These are phyloP conservation scores for Ceratocystiopsis sp. DNA, from an alignment of 2,329 filamentous ascomycete species.

Conservation along the genomic window DNA sequence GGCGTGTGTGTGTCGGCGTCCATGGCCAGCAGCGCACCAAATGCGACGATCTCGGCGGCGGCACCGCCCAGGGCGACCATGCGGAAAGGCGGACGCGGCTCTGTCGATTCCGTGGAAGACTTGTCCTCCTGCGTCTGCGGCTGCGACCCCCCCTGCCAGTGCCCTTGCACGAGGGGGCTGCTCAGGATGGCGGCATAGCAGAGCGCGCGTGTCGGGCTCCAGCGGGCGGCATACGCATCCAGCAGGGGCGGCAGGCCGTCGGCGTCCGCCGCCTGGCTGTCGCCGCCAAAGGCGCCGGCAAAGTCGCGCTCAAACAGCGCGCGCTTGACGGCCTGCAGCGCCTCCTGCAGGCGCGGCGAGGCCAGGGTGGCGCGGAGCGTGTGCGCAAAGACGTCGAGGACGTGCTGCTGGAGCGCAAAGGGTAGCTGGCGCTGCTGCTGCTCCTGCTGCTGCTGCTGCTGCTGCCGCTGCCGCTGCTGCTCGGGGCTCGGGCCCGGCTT, in stretches of 20 bases:
- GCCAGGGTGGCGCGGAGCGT: constrained; percentile 38
- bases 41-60: constrained; percentile 42
- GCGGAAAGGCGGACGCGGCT: background rate
- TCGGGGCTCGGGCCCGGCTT: background rate
- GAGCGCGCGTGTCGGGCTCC: constrained; percentile 75
- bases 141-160: background rate
- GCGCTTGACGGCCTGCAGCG: constrained; percentile 69
- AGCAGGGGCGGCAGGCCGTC: constrained; percentile 25
- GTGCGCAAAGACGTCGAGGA: constrained; percentile 56
- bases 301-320: constrained; percentile 82
- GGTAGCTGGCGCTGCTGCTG: constrained; percentile 3
- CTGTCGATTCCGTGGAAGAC: too few relatives aligned
- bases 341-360: constrained; percentile 28
- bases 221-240: constrained; percentile 71
- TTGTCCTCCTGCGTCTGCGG: background rate
- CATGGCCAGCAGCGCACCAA: constrained; percentile 25
- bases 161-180: constrained; percentile 8
- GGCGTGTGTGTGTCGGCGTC: background rate
- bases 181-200: constrained; percentile 52
- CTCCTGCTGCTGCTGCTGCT: background rate
- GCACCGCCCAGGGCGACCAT: constrained; percentile 31
- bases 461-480: background rate
- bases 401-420: constrained; percentile 6
- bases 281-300: constrained; percentile 51
- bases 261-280: background rate